A percentile compares a stretch with the other conserved stretches of the same genome.
phyloP scores from a whole-genome alignment of 371 early-diverging fungal species.

The Mortierella sp. region DNA sequence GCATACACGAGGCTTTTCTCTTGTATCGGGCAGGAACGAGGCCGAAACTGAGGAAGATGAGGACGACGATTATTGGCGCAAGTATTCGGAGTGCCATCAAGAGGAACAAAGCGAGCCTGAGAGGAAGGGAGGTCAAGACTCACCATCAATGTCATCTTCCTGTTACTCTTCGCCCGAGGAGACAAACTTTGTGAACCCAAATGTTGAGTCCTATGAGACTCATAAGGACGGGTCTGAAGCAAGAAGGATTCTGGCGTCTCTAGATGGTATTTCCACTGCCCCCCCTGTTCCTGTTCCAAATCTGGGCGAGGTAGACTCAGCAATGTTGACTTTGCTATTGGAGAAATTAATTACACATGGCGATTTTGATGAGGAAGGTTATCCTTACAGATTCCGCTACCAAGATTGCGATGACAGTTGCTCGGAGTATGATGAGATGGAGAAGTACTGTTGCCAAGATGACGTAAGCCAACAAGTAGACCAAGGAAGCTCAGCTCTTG shows the following conservation, averaged over 20 bases:
- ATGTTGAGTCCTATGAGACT: not conserved
- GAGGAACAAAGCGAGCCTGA: conserved; percentile 11
- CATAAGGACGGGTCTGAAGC: not conserved
- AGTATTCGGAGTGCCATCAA: conserved; percentile 15
- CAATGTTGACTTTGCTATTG: not conserved
- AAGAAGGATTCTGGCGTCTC: conserved; percentile 6
- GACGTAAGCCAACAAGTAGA: not conserved
- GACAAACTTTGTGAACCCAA: not conserved
- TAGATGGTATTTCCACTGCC: not conserved
- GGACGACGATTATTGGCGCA: conserved; percentile 44
- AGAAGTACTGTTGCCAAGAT: not conserved
- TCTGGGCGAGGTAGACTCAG: not conserved
- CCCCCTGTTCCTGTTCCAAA: not conserved
- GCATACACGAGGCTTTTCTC: not conserved
- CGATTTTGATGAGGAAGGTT: not conserved
- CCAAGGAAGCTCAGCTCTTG: too few species aligned
- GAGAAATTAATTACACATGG: not conserved
- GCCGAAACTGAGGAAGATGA: conserved; percentile 16
- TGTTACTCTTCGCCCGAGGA: not conserved
- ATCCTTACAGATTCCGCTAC: not conserved
- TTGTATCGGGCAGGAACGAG: not conserved
- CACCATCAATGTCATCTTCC: not conserved
- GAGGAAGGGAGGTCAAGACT: not conserved
- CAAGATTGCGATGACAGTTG: not conserved
- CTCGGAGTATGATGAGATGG: not conserved